These are phyloP conservation scores for Tricholoma saponaceum DNA, from an alignment of 768 basidiomycete genomes.

Conservation along the genomic window DNA sequence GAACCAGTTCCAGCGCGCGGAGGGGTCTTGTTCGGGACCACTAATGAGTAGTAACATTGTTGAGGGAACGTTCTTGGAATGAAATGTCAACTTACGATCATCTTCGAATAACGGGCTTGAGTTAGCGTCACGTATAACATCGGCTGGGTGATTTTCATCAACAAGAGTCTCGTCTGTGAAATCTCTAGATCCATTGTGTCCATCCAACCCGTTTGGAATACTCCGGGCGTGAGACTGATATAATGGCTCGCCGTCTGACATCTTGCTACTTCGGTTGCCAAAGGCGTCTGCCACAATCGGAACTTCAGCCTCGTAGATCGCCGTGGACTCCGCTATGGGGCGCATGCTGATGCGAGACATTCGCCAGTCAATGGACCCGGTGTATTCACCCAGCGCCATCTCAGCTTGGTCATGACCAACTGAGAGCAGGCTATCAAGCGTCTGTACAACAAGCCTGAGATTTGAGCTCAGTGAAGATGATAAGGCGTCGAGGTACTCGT, in stretches of 20 bases:
- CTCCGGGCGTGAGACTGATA: conserved; percentile 13
- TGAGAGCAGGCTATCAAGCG: conserved; percentile 56
- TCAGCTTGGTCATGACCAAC: conserved; percentile 72
- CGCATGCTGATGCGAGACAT: conserved; percentile 64
- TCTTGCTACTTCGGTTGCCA: conserved; percentile 6
- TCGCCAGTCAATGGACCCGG: conserved; percentile 73
- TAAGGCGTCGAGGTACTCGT: conserved; percentile 48
- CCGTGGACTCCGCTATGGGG: conserved; percentile 31
- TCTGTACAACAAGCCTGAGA: conserved; percentile 49
- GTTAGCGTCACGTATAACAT: conserved; percentile 3
- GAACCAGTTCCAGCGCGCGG: conserved; percentile 27
- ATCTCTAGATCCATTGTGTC: neutral
- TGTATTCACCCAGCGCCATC: conserved; percentile 65
- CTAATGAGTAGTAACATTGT: neutral
- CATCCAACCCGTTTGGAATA: conserved; percentile 18
- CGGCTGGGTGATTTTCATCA: conserved; percentile 6
- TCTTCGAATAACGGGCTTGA: conserved; percentile 31
- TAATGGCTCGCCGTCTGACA: neutral
- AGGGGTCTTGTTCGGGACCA: conserved; percentile 23
- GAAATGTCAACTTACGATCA: conserved; percentile 29
- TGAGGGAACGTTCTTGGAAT: neutral
- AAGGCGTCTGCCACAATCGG: conserved; percentile 53
- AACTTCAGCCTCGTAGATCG: conserved; percentile 20
- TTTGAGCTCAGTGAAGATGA: conserved; percentile 53
- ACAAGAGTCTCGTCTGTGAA: conserved; percentile 7